These are phyloP conservation scores for Penicillium frequentans DNA, from an alignment of 2,329 filamentous ascomycete genomes.

Conservation along the genomic window DNA sequence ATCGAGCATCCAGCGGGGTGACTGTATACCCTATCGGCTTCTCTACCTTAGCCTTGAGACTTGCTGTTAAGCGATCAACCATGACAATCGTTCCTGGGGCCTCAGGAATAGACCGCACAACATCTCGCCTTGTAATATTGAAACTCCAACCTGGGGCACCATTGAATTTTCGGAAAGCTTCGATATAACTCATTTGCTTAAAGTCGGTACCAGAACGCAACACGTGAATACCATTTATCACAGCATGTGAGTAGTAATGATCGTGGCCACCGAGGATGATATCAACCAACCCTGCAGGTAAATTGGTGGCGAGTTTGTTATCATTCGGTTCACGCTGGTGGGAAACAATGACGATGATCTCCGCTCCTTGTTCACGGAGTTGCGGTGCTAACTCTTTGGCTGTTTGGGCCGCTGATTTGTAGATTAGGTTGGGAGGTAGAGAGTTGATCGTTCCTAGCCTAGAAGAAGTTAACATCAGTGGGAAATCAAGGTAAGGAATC, in stretches of 20 bases:
- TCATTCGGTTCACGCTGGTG: conserved; percentile 90
- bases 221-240: conserved; percentile 78
- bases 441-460: conserved; percentile 83
- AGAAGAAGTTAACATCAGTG: background rate
- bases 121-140: conserved; percentile 71
- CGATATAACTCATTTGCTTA: conserved; percentile 86
- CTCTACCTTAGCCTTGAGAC: conserved; percentile 72
- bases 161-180: conserved; percentile 62
- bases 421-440: conserved; percentile 77
- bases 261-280: conserved; percentile 88
- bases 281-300: conserved; percentile 71
- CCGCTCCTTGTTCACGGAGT: conserved; percentile 73
- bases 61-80: conserved; percentile 68
- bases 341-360: conserved; percentile 78
- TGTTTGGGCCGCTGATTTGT: conserved; percentile 73
- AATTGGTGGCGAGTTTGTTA: conserved; percentile 75
- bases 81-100: conserved; percentile 62
- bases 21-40: conserved; percentile 83
- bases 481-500: background rate
- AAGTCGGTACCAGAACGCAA: conserved; percentile 89
- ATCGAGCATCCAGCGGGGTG: conserved; percentile 79
- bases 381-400: conserved; percentile 73
- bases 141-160: conserved; percentile 69
- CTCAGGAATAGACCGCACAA: conserved; percentile 67
- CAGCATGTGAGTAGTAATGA: conserved; percentile 77